Base-by-base conservation (phyloP, 1,284 basidiomycete genomes). In the Schizophyllum commune region DNA sequence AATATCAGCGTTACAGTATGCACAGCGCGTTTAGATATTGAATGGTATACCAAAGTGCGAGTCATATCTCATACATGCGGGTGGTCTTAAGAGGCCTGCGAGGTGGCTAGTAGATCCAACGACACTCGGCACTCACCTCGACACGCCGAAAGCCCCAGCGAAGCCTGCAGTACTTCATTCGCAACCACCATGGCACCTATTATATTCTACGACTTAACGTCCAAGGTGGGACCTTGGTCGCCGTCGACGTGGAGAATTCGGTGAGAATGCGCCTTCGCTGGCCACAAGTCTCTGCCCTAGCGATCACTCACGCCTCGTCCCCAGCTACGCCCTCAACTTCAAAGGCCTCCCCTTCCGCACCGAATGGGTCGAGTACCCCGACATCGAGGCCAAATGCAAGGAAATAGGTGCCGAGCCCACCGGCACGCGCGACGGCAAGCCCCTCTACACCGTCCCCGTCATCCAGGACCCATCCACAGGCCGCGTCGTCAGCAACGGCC, bases 311-410 rank as follows among this genome's bases (percentile, higher is more conserved):
- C 27, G 5, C 27, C 5, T 5, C 27, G 5, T 27, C 27, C 5
- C 5, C 51, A 78, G 76, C 61, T 79, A 73, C 59, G 65, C 68
- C 51, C 70, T 82, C 17, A 75, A 75, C 62, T 79, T 74, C 66
- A 82, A 80, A 63, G 64, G 62, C 2, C 62, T 81, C 17, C 68
- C 74, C 0, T 80, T 76, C 70, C 72, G 68, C 47, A 77, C 75
- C 0, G 68, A 72, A 54, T 78, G 73, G 73, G 56, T 80, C 33
- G 75, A 78, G 60, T 73, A 72, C 51, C 73, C 74, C 0, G 75
- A 81, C 34, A 75, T 82, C 58, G 71, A 70, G 34, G 34, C 58
- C 2, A 58, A 68, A 0, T 69, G 73, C 63, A 72, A 72, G 62
- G 69, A 67, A 21, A 67, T 74, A 34, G 75, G 73, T 11, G 72